Evolutionary conservation across 768 basidiomycete species (phyloP).

Genomic region (Tephrocybe sp.): DNA sequence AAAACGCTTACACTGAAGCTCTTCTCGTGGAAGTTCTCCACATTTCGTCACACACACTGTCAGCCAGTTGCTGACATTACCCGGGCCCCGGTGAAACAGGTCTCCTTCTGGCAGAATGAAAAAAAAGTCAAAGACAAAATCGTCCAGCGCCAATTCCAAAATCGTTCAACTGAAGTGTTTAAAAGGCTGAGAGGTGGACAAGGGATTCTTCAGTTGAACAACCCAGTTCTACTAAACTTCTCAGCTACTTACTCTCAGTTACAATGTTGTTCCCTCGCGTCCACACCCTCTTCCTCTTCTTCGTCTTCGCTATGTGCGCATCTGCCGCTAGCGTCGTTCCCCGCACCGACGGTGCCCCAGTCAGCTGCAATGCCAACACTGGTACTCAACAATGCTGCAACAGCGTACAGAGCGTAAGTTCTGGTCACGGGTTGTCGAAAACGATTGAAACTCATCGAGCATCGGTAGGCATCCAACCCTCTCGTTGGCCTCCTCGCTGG

Average conservation of each 20-base stretch:
- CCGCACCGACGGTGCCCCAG: not conserved
- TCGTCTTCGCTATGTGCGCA: constrained; percentile 12
- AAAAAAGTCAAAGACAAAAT: not conserved
- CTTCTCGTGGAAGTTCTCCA: too few relatives aligned
- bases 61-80: not conserved
- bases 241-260: not conserved
- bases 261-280: constrained; percentile 12
- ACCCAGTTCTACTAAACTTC: constrained; percentile 15
- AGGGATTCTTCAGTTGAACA: constrained; percentile 10
- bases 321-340: constrained; percentile 6
- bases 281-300: constrained; percentile 10
- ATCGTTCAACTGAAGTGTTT: not conserved
- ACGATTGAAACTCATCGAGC: not conserved
- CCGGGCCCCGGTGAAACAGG: not conserved
- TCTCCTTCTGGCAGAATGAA: not conserved
- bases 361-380: constrained; percentile 7
- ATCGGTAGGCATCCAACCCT: constrained; percentile 1
- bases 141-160: not conserved
- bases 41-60: not conserved
- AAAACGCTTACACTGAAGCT: too few relatives aligned
- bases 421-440: not conserved
- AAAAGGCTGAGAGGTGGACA: constrained; percentile 1
- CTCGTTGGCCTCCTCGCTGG: constrained; percentile 3
- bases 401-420: not conserved
- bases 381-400: constrained; percentile 11